Evolutionary conservation across 768 basidiomycete species (phyloP).

Genomic region (Leccinellum luteum): DNA sequence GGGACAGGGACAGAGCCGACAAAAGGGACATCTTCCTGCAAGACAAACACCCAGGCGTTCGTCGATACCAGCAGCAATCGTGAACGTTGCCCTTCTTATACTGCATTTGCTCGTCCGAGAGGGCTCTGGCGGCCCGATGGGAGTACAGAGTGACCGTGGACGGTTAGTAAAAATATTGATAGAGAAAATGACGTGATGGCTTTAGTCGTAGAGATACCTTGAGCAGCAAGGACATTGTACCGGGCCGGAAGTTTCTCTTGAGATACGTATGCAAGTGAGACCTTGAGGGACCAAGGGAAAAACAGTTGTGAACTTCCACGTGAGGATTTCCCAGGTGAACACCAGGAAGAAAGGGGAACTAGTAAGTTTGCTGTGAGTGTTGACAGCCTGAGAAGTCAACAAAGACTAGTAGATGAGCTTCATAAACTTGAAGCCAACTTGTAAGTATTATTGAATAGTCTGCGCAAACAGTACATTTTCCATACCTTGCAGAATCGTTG

Average conservation of each 20-base stretch:
- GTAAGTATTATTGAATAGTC: background rate
- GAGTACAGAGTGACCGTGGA: background rate
- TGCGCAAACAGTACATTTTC: background rate
- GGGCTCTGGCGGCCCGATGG: background rate
- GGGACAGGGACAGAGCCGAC: background rate
- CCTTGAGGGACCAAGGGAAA: background rate
- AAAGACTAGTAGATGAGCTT: background rate
- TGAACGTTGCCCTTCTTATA: constrained; percentile 1
- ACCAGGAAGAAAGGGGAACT: background rate
- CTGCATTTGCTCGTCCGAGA: background rate
- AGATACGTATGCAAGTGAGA: background rate
- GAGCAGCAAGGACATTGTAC: background rate
- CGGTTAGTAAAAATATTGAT: background rate
- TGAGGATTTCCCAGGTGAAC: background rate
- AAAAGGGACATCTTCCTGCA: background rate
- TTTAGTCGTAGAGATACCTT: background rate
- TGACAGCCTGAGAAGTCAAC: no score
- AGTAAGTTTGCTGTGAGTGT: no score
- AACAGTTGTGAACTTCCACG: background rate
- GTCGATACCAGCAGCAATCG: background rate
- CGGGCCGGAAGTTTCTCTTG: background rate
- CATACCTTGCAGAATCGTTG: background rate
- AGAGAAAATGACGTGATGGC: background rate
- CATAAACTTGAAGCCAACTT: no score
- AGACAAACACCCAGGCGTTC: background rate